A percentile compares a stretch with the other conserved stretches of the same genome.
phyloP scores from a whole-genome alignment of 345 rosid genomes.

The Aquilaria yunnanensis region DNA sequence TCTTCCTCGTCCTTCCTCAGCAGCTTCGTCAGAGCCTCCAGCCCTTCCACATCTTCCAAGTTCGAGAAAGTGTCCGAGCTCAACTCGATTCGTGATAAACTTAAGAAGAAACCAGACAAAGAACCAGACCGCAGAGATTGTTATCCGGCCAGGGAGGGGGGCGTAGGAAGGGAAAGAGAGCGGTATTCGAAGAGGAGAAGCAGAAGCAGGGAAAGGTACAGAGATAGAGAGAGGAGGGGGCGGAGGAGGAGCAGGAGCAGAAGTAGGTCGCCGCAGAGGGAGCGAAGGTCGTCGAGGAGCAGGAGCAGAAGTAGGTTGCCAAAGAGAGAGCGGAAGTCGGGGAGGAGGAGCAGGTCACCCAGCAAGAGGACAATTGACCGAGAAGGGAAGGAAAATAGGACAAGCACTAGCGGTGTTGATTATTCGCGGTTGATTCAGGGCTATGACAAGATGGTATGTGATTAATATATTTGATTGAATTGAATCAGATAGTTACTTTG shows the following conservation, averaged over 20 bases:
- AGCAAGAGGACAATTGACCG: constrained; percentile 23
- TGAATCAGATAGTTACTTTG: too few relatives aligned
- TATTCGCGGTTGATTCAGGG: constrained; percentile 59
- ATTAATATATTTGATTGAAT: too few relatives aligned
- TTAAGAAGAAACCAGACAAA: constrained; percentile 44
- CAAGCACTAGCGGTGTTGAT: constrained; percentile 30
- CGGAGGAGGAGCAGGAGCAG: constrained; percentile 20
- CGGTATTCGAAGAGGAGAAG: constrained; percentile 33
- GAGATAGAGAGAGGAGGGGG: constrained; percentile 25
- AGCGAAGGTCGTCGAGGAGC: constrained; percentile 18
- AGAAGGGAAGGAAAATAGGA: constrained; percentile 37
- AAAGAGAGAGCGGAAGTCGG: constrained; percentile 13
- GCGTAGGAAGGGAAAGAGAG: constrained; percentile 28
- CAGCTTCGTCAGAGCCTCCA: constrained; percentile 70
- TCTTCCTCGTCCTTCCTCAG: constrained; percentile 65
- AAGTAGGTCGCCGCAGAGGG: constrained; percentile 23
- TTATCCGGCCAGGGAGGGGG: constrained; percentile 22
- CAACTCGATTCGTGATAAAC: constrained; percentile 58
- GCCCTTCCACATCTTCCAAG: constrained; percentile 41
- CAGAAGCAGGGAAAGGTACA: constrained; percentile 38
- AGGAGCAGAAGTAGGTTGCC: constrained; percentile 37
- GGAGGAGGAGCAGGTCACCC: constrained; percentile 31
- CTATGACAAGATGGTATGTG: constrained; percentile 62
- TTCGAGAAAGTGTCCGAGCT: constrained; percentile 58
- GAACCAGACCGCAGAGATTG: constrained; percentile 23